Base-by-base conservation (phyloP, 805 yeast genomes). In the Metschnikowia lochheadii region DNA sequence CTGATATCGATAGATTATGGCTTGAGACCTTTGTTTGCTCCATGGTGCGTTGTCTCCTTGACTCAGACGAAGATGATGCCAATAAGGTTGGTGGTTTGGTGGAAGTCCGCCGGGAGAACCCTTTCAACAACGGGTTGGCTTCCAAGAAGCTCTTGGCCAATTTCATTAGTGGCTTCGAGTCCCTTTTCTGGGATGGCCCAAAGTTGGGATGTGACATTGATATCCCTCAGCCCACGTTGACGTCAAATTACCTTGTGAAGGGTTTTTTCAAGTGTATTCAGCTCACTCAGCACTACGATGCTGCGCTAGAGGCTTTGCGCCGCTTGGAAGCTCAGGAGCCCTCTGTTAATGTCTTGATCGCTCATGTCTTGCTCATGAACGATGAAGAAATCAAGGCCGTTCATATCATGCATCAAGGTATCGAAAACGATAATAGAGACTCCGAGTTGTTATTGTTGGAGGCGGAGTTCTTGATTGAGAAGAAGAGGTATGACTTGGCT, bases 21-120 rank as follows among this genome's bases (percentile, higher is more conserved):
- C 68, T 58, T 57, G 81, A 71, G 57, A 80, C 89, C 1, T 84
- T 76, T 62, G 74, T 84, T 56, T 76, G 89, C 61, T 84, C 90
- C 2, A 77, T 90, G 55, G 82, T 89, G 21, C 79, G 99, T 60
- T 72, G 91, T 6, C 66, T 94, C 40, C 69, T 89, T 49, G 81
- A 81, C 26, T 65, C 70, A 6, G 88, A 81, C 56, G 89, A 87
- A 46, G 96, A 89, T 46, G 92, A 87, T 49, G 65, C 64, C 40
- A 71, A 72, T 53, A 70, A 70, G 48, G 66, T 65, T 13, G 66
- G 84, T 68, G 70, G 86, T 72, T 61, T 94, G 49, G 96, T 90
- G 8, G 96, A 91, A 63, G 85, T 94, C 36, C 80, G 96, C 56
- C 82, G 85, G 52, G 75, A 89, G 50, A 86, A 89, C 59, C 97